Evolutionary conservation across 148 eudicot species (phyloP).

Genomic region (Diospyros kaki): DNA sequence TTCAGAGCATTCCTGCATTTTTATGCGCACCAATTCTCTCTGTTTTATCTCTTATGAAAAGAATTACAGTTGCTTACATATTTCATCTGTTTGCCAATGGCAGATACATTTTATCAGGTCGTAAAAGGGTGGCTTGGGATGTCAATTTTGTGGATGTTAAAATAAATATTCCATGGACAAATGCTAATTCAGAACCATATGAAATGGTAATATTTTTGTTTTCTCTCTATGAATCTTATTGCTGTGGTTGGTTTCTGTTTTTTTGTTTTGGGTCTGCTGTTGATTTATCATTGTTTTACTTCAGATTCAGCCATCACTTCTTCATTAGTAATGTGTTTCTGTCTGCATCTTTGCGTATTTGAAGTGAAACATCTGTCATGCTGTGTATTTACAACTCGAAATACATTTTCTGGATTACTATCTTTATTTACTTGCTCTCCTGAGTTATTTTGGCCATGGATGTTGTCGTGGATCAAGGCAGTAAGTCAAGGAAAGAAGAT

Average conservation of each 20-base stretch:
- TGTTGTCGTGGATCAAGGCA: no score
- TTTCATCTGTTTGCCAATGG: constrained; percentile 11
- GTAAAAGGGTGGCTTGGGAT: constrained; percentile 54
- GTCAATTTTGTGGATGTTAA: constrained; percentile 36
- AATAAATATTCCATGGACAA: constrained; percentile 43
- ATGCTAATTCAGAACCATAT: constrained; percentile 27
- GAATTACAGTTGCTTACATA: background rate
- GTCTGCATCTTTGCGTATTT: background rate
- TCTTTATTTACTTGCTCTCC: no score
- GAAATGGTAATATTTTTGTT: constrained; percentile 42
- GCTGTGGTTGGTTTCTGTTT: background rate
- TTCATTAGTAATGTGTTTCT: background rate
- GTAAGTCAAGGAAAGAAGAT: no score
- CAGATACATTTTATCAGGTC: constrained; percentile 61
- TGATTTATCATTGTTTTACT: background rate
- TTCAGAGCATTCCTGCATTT: constrained; percentile 1
- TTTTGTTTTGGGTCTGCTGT: background rate
- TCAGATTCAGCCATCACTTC: background rate
- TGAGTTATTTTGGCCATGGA: no score
- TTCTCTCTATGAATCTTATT: background rate
- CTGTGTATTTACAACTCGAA: background rate
- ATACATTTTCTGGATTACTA: no score
- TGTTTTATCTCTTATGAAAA: background rate
- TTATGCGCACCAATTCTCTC: background rate
- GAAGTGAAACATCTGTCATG: background rate